A percentile compares a stretch with the other conserved stretches of the same genome.
phyloP scores from a whole-genome alignment of 805 yeast genomes.

The Yamadazyma laniorum region DNA sequence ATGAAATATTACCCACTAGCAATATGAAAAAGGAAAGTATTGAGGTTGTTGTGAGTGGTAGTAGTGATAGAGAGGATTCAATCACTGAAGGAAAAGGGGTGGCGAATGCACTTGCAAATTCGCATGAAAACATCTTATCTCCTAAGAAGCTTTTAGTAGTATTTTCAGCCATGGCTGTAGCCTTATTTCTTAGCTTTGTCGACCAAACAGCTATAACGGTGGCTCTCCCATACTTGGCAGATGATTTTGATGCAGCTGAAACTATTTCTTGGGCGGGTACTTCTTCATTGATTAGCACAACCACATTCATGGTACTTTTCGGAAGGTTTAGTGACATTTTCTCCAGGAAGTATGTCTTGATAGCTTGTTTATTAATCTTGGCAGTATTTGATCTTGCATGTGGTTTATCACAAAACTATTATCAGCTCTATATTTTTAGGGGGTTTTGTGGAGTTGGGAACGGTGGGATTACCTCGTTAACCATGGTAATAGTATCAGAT shows the following conservation, averaged over 20 bases:
- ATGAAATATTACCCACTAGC: background rate
- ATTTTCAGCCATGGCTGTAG: slow-evolving; percentile 35
- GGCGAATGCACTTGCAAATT: slow-evolving; percentile 27
- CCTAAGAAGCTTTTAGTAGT: slow-evolving; percentile 34
- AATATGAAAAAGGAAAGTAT: background rate
- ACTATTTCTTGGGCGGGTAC: slow-evolving; percentile 60
- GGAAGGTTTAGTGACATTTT: slow-evolving; percentile 56
- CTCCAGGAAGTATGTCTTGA: slow-evolving; percentile 46
- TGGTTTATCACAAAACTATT: slow-evolving; percentile 45
- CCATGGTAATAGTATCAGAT: slow-evolving; percentile 55
- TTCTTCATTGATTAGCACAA: slow-evolving; percentile 46
- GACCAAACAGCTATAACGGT: slow-evolving; percentile 50
- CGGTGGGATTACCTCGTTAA: slow-evolving; percentile 49
- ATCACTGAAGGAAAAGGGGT: background rate
- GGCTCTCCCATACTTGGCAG: slow-evolving; percentile 47
- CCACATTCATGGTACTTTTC: slow-evolving; percentile 48
- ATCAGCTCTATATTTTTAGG: slow-evolving; percentile 48
- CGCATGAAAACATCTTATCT: slow-evolving; percentile 41
- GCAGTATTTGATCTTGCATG: slow-evolving; percentile 46
- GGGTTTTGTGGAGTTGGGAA: slow-evolving; percentile 56
- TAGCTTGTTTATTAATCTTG: slow-evolving; percentile 38
- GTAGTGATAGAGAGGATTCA: background rate
- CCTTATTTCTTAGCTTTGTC: slow-evolving; percentile 40
- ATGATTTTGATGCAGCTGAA: slow-evolving; percentile 41
- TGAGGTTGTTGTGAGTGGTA: background rate